These are phyloP conservation scores for Phaffia tasmanica DNA, from an alignment of 768 basidiomycete genomes.

Conservation along the genomic window DNA sequence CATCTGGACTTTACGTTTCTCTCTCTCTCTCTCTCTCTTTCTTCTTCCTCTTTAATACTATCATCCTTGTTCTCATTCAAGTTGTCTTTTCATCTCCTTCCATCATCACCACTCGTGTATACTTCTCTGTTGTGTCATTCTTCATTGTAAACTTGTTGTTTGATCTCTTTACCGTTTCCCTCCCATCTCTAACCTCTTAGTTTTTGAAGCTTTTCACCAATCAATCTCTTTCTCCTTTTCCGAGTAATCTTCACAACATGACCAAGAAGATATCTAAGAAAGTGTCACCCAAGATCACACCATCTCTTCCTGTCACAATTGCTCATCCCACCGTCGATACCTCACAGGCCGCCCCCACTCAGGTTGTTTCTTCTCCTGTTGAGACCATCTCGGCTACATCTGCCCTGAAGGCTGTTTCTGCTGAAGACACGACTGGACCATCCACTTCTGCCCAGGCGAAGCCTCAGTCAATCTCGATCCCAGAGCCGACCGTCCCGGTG, in stretches of 20 bases:
- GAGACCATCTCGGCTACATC: too few relatives aligned
- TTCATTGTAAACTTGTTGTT: not conserved
- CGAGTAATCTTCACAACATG: too few relatives aligned
- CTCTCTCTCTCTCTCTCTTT: not conserved
- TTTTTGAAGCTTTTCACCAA: not conserved
- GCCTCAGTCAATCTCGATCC: conserved; percentile 15
- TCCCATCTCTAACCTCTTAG: not conserved
- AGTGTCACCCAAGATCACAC: too few relatives aligned
- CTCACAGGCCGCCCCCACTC: too few relatives aligned
- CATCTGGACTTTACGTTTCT: not conserved
- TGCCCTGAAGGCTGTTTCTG: not conserved
- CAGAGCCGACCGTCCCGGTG: not conserved
- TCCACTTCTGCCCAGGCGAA: not conserved
- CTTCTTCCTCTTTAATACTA: not conserved
- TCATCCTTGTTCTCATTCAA: not conserved
- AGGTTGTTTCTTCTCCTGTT: too few relatives aligned
- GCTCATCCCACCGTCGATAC: too few relatives aligned
- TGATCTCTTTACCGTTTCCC: not conserved
- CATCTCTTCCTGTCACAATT: too few relatives aligned
- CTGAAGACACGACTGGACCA: conserved; percentile 6
- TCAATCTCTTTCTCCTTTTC: not conserved
- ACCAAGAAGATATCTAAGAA: too few relatives aligned
- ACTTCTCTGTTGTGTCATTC: not conserved
- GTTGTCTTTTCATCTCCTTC: too few relatives aligned
- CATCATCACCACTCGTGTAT: too few relatives aligned